These are phyloP conservation scores for Endocladia muricata DNA, from an alignment of 31 red algal genomes.

Conservation along the genomic window DNA sequence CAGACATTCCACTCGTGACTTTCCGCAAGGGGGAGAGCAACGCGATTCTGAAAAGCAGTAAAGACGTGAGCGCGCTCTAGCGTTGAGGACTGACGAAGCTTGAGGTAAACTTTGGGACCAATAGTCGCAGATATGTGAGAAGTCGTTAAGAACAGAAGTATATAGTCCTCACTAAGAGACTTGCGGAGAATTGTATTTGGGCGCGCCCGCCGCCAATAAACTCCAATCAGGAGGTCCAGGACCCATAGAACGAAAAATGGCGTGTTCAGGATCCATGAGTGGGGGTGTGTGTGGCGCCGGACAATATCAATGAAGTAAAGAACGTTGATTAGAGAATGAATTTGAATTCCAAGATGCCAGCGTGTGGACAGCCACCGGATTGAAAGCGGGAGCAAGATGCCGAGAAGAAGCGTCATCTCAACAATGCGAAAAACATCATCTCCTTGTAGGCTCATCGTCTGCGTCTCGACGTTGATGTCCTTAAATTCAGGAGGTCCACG, in stretches of 20 bases:
- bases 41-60: slow-evolving; percentile 56
- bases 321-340: slow-evolving; percentile 38
- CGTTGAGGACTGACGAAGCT: slow-evolving; percentile 19
- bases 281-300: slow-evolving; percentile 59
- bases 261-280: slow-evolving; percentile 72
- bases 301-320: slow-evolving; percentile 68
- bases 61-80: slow-evolving; percentile 61
- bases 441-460: slow-evolving; percentile 45
- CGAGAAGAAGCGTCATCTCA: slow-evolving; percentile 62
- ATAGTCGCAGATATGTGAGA: neutral
- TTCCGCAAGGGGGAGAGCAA: slow-evolving; percentile 7
- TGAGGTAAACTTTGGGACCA: slow-evolving; percentile 42
- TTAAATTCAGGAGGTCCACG: slow-evolving; percentile 38
- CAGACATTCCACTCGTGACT: slow-evolving; percentile 28
- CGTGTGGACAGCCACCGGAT: slow-evolving; percentile 41
- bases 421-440: slow-evolving; percentile 63
- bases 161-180: slow-evolving; percentile 37
- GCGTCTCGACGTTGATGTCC: slow-evolving; percentile 29
- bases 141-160: slow-evolving; percentile 42
- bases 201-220: slow-evolving; percentile 5
- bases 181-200: neutral
- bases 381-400: slow-evolving; percentile 29
- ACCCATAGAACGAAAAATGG: slow-evolving; percentile 55
- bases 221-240: slow-evolving; percentile 25
- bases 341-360: slow-evolving; percentile 54